Evolutionary conservation across 768 basidiomycete species (phyloP), one percentile per base, ranked within the genome.

Genomic region (Mycena epipterygia): DNA sequence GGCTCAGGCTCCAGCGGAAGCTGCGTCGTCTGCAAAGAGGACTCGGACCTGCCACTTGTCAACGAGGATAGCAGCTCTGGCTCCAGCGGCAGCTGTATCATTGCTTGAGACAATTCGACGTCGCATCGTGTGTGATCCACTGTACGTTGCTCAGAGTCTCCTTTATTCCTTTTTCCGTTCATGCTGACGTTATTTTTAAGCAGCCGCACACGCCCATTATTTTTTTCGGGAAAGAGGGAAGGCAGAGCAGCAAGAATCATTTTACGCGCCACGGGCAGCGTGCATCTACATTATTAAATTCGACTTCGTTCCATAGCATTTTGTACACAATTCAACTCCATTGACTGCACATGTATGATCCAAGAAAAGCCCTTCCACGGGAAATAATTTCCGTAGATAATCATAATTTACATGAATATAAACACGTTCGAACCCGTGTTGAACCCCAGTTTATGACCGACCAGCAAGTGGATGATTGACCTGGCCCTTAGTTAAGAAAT

Each of bases 1-100:
- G 42, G 57, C 25, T 27, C 56, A 0, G 64, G 63, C 37, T 60
- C 63, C 37, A 71, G 64, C 39, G 68, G 68, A 25, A 60, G 62
- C 63, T 70, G 68, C 23, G 69, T 71, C 51, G 69, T 71, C 63
- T 66, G 69, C 58, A 68, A 21, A 48, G 67, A 68, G 39, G 67
- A 68, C 27, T 32, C 59, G 25, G 48, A 37, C 27, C 48, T 68
- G 6, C 67, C 59, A 1, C 58, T 56, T 58, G 39, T 61, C 58
- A 65, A 61, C 63, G 64, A 71, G 17, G 69, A 65, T 52, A 71
- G 64, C 64, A 27, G 57, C 41, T 27, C 56, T 5, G 64, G 63
- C 27, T 53, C 63, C 2, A 66, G 69, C 51, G 69, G 69, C 5
- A 62, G 57, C 33, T 71, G 69, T 41, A 52, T 68, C 12, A 62